These are phyloP conservation scores for Trifolium repens DNA, from an alignment of 306 rosid genomes.

Conservation along the genomic window DNA sequence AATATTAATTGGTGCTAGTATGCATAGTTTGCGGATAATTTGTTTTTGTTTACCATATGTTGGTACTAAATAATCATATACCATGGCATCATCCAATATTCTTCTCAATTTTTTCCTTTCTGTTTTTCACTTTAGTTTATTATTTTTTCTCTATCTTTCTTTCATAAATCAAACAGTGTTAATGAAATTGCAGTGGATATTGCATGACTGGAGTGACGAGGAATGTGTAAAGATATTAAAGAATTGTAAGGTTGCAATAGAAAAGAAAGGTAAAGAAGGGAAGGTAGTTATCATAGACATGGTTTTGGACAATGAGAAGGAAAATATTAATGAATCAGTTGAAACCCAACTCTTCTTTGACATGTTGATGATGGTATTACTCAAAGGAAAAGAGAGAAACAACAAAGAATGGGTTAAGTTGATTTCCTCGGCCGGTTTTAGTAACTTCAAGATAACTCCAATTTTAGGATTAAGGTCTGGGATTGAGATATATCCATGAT, in stretches of 20 bases:
- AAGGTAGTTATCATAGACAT: background rate
- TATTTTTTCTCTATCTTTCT: background rate
- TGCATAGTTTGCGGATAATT: too few relatives aligned
- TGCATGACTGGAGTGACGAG: background rate
- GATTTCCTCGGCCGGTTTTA: background rate
- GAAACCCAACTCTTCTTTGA: constrained; percentile 8
- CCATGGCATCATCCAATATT: too few relatives aligned
- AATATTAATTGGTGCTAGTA: too few relatives aligned
- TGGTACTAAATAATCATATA: too few relatives aligned
- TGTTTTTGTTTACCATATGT: too few relatives aligned
- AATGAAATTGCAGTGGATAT: background rate
- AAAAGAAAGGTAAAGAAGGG: background rate
- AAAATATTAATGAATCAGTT: background rate
- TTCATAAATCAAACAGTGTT: background rate
- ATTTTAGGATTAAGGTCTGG: background rate
- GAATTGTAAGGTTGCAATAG: background rate
- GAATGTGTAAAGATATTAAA: background rate
- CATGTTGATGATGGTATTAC: background rate
- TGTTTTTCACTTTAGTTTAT: background rate
- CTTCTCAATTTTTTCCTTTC: too few relatives aligned
- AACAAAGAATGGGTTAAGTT: background rate
- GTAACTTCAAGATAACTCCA: background rate
- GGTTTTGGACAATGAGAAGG: background rate
- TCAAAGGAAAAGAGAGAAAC: background rate
- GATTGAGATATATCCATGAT: background rate